Conservation (phyloP, 345 rosid species). For the Abelmoschus esculentus region DNA sequence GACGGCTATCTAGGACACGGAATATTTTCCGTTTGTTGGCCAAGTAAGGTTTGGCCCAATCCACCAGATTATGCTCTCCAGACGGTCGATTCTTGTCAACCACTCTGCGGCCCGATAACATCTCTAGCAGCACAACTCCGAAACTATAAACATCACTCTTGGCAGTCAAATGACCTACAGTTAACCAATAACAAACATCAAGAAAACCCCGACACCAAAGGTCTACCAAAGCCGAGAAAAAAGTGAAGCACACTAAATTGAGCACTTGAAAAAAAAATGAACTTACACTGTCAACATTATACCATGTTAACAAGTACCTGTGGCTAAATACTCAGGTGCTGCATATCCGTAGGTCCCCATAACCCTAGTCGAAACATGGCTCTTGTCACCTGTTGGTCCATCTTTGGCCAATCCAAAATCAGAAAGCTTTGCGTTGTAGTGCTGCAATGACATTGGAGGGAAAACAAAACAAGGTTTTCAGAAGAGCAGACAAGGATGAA, state of each 20-base stretch:
- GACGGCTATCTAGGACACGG: background rate
- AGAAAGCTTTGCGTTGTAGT: background rate
- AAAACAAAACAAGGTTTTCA: background rate
- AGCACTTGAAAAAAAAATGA: background rate
- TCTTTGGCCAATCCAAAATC: background rate
- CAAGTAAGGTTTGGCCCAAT: background rate
- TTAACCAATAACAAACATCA: background rate
- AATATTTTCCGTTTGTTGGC: background rate
- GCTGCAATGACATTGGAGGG: background rate
- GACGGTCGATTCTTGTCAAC: background rate
- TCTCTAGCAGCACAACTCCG: background rate
- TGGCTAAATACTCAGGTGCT: background rate
- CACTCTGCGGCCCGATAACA: background rate
- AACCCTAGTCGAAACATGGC: background rate
- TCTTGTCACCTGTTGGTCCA: background rate
- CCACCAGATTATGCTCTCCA: background rate
- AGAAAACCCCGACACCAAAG: background rate
- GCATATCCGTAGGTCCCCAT: background rate
- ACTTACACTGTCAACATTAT: too few relatives aligned
- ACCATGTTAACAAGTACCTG: background rate
- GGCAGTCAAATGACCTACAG: background rate
- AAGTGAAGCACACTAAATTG: background rate
- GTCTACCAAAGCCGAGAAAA: background rate
- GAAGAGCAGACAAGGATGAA: background rate
- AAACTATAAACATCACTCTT: background rate